Conservation (phyloP, 2,329 filamentous ascomycete genomes). For the Colletotrichum falcatum region DNA sequence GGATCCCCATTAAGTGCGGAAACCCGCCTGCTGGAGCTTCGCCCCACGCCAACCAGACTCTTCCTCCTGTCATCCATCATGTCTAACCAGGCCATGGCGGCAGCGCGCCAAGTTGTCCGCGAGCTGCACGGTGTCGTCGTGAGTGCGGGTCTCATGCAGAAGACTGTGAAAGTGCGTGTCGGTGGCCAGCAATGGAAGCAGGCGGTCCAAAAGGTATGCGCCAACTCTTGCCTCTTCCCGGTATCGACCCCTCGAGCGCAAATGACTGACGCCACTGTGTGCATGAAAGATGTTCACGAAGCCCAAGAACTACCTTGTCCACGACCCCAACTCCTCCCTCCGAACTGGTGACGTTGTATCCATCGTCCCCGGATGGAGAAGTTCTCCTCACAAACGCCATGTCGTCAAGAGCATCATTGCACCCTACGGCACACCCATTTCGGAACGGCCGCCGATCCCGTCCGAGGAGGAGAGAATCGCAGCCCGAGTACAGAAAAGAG, state of each 20-base stretch:
- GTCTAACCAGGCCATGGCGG: constrained; percentile 51
- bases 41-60: neutral
- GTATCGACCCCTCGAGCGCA: neutral
- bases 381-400: constrained; percentile 76
- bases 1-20: neutral
- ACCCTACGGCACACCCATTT: constrained; percentile 72
- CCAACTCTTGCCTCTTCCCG: neutral
- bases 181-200: constrained; percentile 77
- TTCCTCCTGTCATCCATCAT: constrained; percentile 46
- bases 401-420: constrained; percentile 82
- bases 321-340: constrained; percentile 81
- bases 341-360: constrained; percentile 80
- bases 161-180: constrained; percentile 82
- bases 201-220: constrained; percentile 40
- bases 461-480: constrained; percentile 71
- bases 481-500: constrained; percentile 65
- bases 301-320: constrained; percentile 75
- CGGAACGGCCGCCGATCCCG: constrained; percentile 74
- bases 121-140: constrained; percentile 78
- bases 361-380: constrained; percentile 74
- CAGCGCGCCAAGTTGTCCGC: constrained; percentile 59
- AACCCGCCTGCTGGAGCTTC: neutral
- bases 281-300: constrained; percentile 72
- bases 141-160: constrained; percentile 81
- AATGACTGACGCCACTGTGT: constrained; percentile 6